These are phyloP conservation scores for Penicillium rolfsii DNA, from an alignment of 2,329 filamentous ascomycete species.

Conservation along the genomic window DNA sequence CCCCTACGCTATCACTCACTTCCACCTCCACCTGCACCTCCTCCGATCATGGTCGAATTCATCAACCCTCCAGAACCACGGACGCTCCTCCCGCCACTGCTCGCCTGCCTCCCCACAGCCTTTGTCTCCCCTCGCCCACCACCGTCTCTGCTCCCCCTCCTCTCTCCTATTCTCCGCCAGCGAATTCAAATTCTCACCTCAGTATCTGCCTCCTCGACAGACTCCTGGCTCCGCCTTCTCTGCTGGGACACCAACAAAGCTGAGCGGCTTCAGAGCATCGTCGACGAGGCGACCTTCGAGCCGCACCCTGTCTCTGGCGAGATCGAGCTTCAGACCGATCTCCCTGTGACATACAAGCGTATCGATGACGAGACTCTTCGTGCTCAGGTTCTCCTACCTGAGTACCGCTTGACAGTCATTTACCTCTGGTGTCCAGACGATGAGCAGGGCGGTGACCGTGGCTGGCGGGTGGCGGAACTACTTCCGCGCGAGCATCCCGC, in stretches of 20 bases:
- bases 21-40: constrained; percentile 1
- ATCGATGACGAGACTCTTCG: constrained; percentile 66
- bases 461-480: constrained; percentile 64
- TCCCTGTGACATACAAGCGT: constrained; percentile 59
- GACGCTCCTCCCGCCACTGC: constrained; percentile 62
- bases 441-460: constrained; percentile 55
- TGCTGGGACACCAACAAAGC: constrained; percentile 61
- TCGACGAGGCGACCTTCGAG: constrained; percentile 61
- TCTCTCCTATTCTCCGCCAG: constrained; percentile 67
- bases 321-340: constrained; percentile 63
- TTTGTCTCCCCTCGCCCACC: constrained; percentile 63
- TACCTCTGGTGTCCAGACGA: constrained; percentile 66
- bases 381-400: constrained; percentile 55
- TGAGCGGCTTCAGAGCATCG: constrained; percentile 56
- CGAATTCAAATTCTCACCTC: constrained; percentile 60
- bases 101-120: constrained; percentile 65
- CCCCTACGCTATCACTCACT: not conserved
- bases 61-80: constrained; percentile 60
- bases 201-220: constrained; percentile 45
- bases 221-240: constrained; percentile 62
- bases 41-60: constrained; percentile 54
- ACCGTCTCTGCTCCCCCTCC: constrained; percentile 62
- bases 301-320: constrained; percentile 68
- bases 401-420: constrained; percentile 58
- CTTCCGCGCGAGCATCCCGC: constrained; percentile 54